Evolutionary conservation across 2,329 filamentous ascomycete genomes (phyloP).

Genomic region (Hypoxylon sp.): DNA sequence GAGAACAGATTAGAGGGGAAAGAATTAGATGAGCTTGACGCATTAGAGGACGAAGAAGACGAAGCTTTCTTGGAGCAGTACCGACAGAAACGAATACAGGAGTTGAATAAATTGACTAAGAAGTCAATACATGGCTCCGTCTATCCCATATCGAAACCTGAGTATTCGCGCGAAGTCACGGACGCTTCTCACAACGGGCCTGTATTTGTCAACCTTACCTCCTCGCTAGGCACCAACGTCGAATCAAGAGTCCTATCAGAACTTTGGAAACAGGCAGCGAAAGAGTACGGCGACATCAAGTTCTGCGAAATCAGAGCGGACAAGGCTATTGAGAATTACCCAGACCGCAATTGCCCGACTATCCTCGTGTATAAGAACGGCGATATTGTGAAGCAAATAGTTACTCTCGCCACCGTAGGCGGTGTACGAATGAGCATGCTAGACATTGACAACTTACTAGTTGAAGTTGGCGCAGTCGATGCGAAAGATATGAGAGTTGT

Average conservation of each 20-base stretch:
- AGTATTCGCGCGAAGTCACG: constrained; percentile 91
- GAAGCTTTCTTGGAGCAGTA: constrained; percentile 92
- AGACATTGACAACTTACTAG: constrained; percentile 83
- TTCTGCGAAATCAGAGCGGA: constrained; percentile 95
- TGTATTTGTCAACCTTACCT: constrained; percentile 85
- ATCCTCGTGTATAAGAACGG: constrained; percentile 93
- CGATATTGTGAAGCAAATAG: constrained; percentile 90
- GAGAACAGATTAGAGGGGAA: constrained; percentile 95
- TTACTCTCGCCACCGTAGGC: constrained; percentile 85
- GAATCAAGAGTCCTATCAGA: constrained; percentile 88
- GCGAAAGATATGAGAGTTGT: constrained; percentile 82
- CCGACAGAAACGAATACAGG: constrained; percentile 85
- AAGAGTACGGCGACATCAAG: constrained; percentile 92
- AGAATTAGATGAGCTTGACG: constrained; percentile 91
- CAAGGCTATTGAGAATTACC: constrained; percentile 96
- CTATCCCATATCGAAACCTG: constrained; percentile 93
- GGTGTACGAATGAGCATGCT: constrained; percentile 77
- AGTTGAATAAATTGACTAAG: constrained; percentile 80
- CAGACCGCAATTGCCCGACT: constrained; percentile 93
- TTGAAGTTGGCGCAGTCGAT: constrained; percentile 84
- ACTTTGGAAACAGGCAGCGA: constrained; percentile 86
- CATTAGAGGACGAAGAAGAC: constrained; percentile 95
- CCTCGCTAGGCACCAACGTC: constrained; percentile 80
- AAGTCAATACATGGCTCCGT: constrained; percentile 89
- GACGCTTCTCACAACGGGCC: constrained; percentile 81